Base-by-base conservation (phyloP, 2,329 filamentous ascomycete species). In the Trichoderma guizhouense region DNA sequence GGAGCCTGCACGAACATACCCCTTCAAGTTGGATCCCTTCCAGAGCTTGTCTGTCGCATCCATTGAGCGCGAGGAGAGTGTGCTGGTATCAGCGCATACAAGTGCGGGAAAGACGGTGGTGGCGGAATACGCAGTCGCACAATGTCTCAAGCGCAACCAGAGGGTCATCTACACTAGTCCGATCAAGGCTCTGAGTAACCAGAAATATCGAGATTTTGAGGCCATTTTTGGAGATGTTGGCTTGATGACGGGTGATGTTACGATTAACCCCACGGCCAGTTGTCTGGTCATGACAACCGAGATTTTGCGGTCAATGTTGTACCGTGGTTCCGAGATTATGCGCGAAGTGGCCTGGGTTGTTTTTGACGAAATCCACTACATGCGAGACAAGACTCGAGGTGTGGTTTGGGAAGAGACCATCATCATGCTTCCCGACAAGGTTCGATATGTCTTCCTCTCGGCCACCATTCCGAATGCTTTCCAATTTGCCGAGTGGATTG, bases 341-440 rank as follows among this genome's bases (percentile, higher is more conserved):
- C 94, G 96, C 76, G 96, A 99, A 84, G 97, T 99, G 2, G 95
- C 93, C 15, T 99, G 96, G 96, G 97, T 99, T 2, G 86, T 99
- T 2, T 99, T 99, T 77, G 96, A 99, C 82, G 96, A 99, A 82
- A 97, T 99, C 74, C 96, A 99, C 82, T 99, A 99, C 83, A 92
- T 99, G 90, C 91, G 96, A 78, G 96, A 99, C 83, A 97, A 97
- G 82, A 88, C 90, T 65, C 89, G 96, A 82, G 96, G 96, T 85
- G 96, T 99, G 0, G 96, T 99, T 3, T 99, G 96, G 96, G 96
- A 99, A 82, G 96, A 99, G 85, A 98, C 96, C 51, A 98, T 99
- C 79, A 99, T 99, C 78, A 87, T 99, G 76, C 87, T 99, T 34
- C 96, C 96, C 5, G 96, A 99, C 85, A 98, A 99, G 87, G 97